phyloP scores from a whole-genome alignment of 2,329 filamentous ascomycete species.

The Diaporthe caulivora region DNA sequence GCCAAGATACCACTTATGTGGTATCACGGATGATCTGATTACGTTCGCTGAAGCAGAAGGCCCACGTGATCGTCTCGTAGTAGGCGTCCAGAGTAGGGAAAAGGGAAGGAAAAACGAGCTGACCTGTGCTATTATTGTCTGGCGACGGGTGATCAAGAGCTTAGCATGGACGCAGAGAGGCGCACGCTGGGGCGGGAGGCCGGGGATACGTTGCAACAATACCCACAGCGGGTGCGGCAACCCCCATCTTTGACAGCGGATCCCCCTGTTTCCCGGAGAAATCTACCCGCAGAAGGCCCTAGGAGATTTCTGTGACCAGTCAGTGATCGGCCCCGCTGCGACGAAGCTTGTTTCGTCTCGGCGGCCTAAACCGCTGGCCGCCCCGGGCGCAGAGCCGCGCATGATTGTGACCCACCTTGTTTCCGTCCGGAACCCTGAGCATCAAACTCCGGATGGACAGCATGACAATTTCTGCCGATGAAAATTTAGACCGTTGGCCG shows the following conservation, averaged over 20 bases:
- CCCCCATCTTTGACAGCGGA: constrained; percentile 30
- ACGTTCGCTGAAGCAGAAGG: constrained; percentile 14
- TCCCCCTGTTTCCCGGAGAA: constrained; percentile 29
- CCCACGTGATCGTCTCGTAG: constrained; percentile 25
- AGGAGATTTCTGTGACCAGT: constrained; percentile 11
- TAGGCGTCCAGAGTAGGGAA: background rate
- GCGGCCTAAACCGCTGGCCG: constrained; percentile 23
- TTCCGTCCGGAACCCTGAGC: constrained; percentile 21
- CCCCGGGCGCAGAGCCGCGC: constrained; percentile 6
- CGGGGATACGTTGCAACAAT: constrained; percentile 9
- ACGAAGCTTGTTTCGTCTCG: constrained; percentile 38
- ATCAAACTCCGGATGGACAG: constrained; percentile 30
- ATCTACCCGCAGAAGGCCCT: constrained; percentile 16
- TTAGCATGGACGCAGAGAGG: constrained; percentile 15
- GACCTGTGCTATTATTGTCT: constrained; percentile 26
- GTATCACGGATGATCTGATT: constrained; percentile 13
- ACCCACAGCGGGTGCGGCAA: background rate
- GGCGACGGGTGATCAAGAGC: constrained; percentile 13
- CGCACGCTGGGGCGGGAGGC: background rate
- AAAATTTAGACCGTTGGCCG: background rate
- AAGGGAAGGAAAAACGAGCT: background rate
- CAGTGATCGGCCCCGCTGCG: constrained; percentile 32
- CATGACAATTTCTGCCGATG: constrained; percentile 31
- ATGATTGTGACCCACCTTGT: constrained; percentile 15
- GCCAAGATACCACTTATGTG: constrained; percentile 31